Evolutionary conservation across 768 basidiomycete genomes (phyloP), one percentile per base, ranked within the genome.

Genomic region (Termitomyces sp.): DNA sequence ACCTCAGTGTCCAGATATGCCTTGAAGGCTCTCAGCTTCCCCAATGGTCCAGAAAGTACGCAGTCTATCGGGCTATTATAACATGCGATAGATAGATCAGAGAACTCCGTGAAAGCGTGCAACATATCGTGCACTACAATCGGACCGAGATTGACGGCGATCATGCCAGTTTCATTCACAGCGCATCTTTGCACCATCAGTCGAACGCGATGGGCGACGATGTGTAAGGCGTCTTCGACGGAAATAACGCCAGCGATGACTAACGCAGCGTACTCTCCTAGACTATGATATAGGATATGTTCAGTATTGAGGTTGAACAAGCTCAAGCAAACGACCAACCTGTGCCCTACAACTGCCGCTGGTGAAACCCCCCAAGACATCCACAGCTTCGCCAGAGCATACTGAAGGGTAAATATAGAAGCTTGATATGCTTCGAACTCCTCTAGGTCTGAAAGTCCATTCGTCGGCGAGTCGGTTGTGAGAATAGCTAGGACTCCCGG

Each of bases 231-330:
- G 16, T 80, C 81, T 58, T 80, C 71, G 17, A 90, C 69, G 0
- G 76, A 73, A 14, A 91, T 62, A 1, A 87, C 82, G 0, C 75
- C 80, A 0, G 88, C 82, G n/a, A 77, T 71, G 17, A 85, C 84
- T 40, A 90, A 77, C 10, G 86, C 89, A 8, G 83, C 83, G 54
- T 88, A 90, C 72, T 91, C 89, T 40, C 89, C 89, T 17, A 91
- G 76, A 67, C 89, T 91, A 58, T 14, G 45, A 44, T n/a, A 60
- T 91, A 58, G 17, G 45, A 44, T n/a, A 60, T 37, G 10, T 48
- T 48, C 27, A 65, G 27, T 12, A 51, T 19, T n/a, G 57, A 42
- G 17, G 41, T 41, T 27, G 27, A 57, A 32, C 17, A 41, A n/a
- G 16, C 41, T 16, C 11, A 37, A 44, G 48, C 3, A 42, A 37